Percentiles rank a stretch among this genome's conserved stretches.
phyloP scores from a whole-genome alignment of 805 yeast genomes.

The Wickerhamiella domercqiae region DNA sequence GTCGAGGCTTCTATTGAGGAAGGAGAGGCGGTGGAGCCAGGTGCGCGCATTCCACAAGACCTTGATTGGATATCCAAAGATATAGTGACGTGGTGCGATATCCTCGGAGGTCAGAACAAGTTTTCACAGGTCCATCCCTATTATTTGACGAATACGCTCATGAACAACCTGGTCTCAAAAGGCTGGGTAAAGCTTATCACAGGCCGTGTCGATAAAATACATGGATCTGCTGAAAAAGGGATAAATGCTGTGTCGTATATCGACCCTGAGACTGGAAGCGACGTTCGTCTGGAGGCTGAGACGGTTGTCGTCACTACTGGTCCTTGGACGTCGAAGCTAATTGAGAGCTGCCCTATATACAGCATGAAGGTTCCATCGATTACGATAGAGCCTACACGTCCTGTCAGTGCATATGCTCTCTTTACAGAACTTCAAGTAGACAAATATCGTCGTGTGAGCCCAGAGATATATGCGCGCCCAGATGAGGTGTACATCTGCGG shows the following conservation, averaged over 20 bases:
- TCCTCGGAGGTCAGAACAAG: conserved; percentile 67
- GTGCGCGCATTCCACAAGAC: conserved; percentile 28
- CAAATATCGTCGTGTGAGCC: conserved; percentile 52
- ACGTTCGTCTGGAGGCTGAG: conserved; percentile 38
- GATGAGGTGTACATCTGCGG: conserved; percentile 97
- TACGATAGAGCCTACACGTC: conserved; percentile 66
- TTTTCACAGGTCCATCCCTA: conserved; percentile 97
- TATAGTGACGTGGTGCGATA: conserved; percentile 56
- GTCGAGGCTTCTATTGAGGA: conserved; percentile 39
- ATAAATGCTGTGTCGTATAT: conserved; percentile 59
- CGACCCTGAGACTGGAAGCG: conserved; percentile 17
- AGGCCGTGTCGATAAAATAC: conserved; percentile 66
- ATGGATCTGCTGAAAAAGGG: conserved; percentile 46
- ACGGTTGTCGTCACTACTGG: conserved; percentile 80
- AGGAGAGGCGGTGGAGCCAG: no score
- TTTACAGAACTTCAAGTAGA: conserved; percentile 79
- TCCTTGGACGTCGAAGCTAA: conserved; percentile 87
- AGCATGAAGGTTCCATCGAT: conserved; percentile 93
- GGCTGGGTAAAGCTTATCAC: conserved; percentile 73
- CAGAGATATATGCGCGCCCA: conserved; percentile 87
- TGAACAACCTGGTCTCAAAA: conserved; percentile 63
- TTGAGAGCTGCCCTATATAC: conserved; percentile 87
- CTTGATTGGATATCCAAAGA: conserved; percentile 63
- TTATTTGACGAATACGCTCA: conserved; percentile 71
- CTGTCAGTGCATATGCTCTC: conserved; percentile 84